Percentiles rank a stretch among this genome's conserved stretches.
These are phyloP conservation scores for Fragosphaeria purpurea DNA, from an alignment of 2,329 filamentous ascomycete genomes.

Conservation along the genomic window DNA sequence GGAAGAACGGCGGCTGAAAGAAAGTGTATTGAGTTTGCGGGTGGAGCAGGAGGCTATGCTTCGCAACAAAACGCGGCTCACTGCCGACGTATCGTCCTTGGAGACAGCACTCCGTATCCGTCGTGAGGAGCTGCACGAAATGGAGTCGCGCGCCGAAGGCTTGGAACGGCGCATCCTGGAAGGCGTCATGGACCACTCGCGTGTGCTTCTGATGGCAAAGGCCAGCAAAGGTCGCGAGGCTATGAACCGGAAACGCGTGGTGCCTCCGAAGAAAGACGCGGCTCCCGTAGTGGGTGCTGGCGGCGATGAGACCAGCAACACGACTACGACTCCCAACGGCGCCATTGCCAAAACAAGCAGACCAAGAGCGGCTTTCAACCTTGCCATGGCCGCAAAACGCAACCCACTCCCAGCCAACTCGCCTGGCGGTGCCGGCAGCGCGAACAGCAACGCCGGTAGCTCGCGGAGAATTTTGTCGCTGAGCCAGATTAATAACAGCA, in stretches of 20 bases:
- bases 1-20: conserved; percentile 44
- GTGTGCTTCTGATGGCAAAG: conserved; percentile 74
- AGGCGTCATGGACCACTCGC: conserved; percentile 91
- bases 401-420: conserved; percentile 36
- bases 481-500: conserved; percentile 77
- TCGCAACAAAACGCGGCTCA: conserved; percentile 68
- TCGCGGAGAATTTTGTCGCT: conserved; percentile 79
- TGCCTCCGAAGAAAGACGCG: conserved; percentile 32
- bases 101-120: conserved; percentile 84
- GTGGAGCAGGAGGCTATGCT: conserved; percentile 65
- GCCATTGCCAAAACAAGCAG: conserved; percentile 12
- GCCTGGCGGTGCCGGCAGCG: conserved; percentile 15
- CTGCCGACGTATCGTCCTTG: conserved; percentile 78
- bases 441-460: conserved; percentile 28
- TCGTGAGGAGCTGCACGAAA: conserved; percentile 79
- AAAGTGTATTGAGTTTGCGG: conserved; percentile 49
- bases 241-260: conserved; percentile 48
- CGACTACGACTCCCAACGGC: too few relatives aligned
- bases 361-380: conserved; percentile 33
- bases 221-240: conserved; percentile 40
- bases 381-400: conserved; percentile 44
- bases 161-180: conserved; percentile 90
- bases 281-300: not conserved
- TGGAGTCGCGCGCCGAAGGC: conserved; percentile 81
- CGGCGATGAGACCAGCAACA: too few relatives aligned